phyloP scores from a whole-genome alignment of 2,329 filamentous ascomycete species.

The Hawksworthiomyces lignivorus region DNA sequence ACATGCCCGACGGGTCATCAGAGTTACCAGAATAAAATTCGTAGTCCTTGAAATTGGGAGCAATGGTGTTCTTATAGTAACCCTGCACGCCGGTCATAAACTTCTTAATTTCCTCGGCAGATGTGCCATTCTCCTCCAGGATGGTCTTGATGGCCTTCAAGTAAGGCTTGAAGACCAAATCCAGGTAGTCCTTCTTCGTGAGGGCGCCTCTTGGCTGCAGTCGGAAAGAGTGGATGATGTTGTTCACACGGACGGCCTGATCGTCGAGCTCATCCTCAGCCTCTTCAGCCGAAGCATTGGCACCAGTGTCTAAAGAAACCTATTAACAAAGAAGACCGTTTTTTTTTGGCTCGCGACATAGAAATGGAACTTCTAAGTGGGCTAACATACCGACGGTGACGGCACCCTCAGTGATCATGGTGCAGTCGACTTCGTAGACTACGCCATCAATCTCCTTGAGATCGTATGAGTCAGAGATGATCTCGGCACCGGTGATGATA shows the following conservation, averaged over 20 bases:
- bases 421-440: constrained; percentile 86
- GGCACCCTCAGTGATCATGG: constrained; percentile 73
- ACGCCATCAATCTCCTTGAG: constrained; percentile 71
- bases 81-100: constrained; percentile 70
- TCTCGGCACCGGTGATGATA: constrained; percentile 81
- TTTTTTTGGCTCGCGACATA: too few relatives aligned
- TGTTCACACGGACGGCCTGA: constrained; percentile 67
- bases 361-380: background rate
- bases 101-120: constrained; percentile 59
- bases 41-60: constrained; percentile 86
- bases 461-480: constrained; percentile 92
- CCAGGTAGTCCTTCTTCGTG: constrained; percentile 81
- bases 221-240: constrained; percentile 89
- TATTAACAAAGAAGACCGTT: too few relatives aligned
- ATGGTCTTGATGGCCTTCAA: constrained; percentile 79
- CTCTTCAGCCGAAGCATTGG: constrained; percentile 95
- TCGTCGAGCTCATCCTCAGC: constrained; percentile 71
- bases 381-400: constrained; percentile 60
- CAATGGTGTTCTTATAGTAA: constrained; percentile 76
- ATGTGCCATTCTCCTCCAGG: constrained; percentile 50
- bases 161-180: constrained; percentile 85
- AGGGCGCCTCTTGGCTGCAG: constrained; percentile 68
- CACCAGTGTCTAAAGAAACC: constrained; percentile 64
- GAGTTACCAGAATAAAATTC: constrained; percentile 90
- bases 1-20: constrained; percentile 94